Evolutionary conservation across 1,284 basidiomycete species (phyloP).

Genomic region (Heterobasidion annosum): DNA sequence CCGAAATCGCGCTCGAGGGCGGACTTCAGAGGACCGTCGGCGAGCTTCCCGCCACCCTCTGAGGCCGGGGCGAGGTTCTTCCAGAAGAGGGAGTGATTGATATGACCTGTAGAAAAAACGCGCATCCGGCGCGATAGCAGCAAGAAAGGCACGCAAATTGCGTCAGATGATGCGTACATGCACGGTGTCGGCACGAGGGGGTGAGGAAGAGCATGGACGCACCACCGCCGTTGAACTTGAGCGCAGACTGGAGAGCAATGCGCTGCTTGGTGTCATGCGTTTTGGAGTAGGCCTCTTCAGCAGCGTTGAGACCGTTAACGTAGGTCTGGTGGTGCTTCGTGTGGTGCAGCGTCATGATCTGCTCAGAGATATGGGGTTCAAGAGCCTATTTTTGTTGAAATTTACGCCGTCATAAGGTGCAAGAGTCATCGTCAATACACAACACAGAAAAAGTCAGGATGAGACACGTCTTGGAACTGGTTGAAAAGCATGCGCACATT

Average conservation of each 20-base stretch:
- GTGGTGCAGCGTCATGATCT: conserved; percentile 86
- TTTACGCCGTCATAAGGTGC: background rate
- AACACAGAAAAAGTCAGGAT: background rate
- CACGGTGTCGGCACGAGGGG: background rate
- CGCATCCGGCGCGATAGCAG: background rate
- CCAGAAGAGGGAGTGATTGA: conserved; percentile 94
- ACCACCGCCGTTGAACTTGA: conserved; percentile 68
- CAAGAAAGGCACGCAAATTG: background rate
- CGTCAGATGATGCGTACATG: background rate
- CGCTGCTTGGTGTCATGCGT: conserved; percentile 62
- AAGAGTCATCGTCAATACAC: background rate
- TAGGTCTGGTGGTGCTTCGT: conserved; percentile 83
- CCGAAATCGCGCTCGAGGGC: conserved; percentile 65
- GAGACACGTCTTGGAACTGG: background rate
- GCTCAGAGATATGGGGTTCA: conserved; percentile 75
- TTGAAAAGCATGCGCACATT: conserved; percentile 28
- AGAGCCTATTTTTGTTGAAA: conserved; percentile 34
- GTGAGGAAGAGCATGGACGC: conserved; percentile 9
- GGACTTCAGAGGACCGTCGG: conserved; percentile 57
- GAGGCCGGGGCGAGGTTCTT: conserved; percentile 70
- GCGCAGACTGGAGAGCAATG: conserved; percentile 66
- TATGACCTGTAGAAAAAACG: conserved; percentile 45
- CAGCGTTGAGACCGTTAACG: conserved; percentile 65
- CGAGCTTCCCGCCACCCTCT: conserved; percentile 52
- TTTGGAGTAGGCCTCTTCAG: conserved; percentile 66